A percentile compares a stretch with the other conserved stretches of the same genome.
These are phyloP conservation scores for Aspergillus versicolor DNA, from an alignment of 2,329 filamentous ascomycete species.

Conservation along the genomic window DNA sequence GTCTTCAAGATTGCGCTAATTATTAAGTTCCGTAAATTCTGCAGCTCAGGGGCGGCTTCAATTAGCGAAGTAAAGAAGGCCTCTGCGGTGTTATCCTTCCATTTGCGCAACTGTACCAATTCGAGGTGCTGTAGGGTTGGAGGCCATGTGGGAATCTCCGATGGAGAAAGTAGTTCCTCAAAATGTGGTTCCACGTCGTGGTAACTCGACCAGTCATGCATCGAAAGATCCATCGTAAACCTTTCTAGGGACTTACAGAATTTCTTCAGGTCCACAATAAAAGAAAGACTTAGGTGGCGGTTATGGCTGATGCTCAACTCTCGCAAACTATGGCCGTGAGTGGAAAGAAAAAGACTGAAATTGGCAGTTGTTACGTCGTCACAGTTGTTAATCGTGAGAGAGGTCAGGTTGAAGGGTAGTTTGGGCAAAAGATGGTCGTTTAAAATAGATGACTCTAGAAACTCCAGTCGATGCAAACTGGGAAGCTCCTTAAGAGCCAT, in stretches of 20 bases:
- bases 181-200: conserved; percentile 75
- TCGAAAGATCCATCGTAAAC: conserved; percentile 75
- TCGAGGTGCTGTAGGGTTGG: conserved; percentile 67
- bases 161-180: conserved; percentile 57
- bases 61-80: conserved; percentile 78
- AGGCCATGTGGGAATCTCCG: conserved; percentile 76
- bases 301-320: conserved; percentile 75
- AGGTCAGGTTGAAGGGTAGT: conserved; percentile 65
- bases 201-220: conserved; percentile 67
- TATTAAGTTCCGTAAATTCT: conserved; percentile 65
- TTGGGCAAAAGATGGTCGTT: conserved; percentile 66
- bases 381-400: conserved; percentile 76
- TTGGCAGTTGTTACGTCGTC: conserved; percentile 69
- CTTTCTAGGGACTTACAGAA: conserved; percentile 70
- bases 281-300: conserved; percentile 71
- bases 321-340: conserved; percentile 66
- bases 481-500: conserved; percentile 60
- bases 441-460: conserved; percentile 73
- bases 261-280: conserved; percentile 64
- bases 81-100: conserved; percentile 67
- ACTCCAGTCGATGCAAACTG: conserved; percentile 64
- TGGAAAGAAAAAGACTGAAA: conserved; percentile 63
- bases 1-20: conserved; percentile 78
- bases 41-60: conserved; percentile 65
- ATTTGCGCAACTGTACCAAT: conserved; percentile 74